Percentiles rank a stretch among this genome's conserved stretches.
These are phyloP conservation scores for Eucalyptus globulus DNA, from an alignment of 345 rosid genomes.

Conservation along the genomic window DNA sequence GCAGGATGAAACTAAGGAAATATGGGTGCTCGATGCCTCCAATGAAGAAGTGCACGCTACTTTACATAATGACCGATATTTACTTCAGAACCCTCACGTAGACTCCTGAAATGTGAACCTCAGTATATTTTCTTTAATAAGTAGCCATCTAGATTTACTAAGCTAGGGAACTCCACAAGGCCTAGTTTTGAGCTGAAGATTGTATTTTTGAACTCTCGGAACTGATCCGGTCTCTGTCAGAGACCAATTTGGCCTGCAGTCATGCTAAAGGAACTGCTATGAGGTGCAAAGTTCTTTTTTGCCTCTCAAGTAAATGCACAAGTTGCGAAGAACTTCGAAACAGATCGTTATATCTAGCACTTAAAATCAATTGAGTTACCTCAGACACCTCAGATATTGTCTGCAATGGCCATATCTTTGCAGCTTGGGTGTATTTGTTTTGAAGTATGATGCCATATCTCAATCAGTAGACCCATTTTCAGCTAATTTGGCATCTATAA, in stretches of 20 bases:
- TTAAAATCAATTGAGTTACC: background rate
- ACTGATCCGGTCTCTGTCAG: background rate
- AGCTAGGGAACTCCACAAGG: background rate
- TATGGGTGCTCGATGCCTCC: constrained; percentile 59
- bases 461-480: background rate
- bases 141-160: background rate
- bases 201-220: background rate
- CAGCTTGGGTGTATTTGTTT: background rate
- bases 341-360: background rate
- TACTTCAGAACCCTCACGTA: constrained; percentile 51
- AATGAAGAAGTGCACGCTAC: constrained; percentile 64
- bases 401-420: background rate
- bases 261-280: background rate
- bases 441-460: background rate
- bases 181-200: background rate
- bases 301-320: background rate
- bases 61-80: constrained; percentile 50
- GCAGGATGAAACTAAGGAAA: constrained; percentile 75
- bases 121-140: background rate
- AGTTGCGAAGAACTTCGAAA: background rate
- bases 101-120: constrained; percentile 10
- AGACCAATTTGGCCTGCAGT: background rate
- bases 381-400: background rate
- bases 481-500: background rate
- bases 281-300: background rate